A percentile compares a stretch with the other conserved stretches of the same genome.
Conservation (phyloP, 2,329 filamentous ascomycete species). For the Fusarium neocosmosporiellum region DNA sequence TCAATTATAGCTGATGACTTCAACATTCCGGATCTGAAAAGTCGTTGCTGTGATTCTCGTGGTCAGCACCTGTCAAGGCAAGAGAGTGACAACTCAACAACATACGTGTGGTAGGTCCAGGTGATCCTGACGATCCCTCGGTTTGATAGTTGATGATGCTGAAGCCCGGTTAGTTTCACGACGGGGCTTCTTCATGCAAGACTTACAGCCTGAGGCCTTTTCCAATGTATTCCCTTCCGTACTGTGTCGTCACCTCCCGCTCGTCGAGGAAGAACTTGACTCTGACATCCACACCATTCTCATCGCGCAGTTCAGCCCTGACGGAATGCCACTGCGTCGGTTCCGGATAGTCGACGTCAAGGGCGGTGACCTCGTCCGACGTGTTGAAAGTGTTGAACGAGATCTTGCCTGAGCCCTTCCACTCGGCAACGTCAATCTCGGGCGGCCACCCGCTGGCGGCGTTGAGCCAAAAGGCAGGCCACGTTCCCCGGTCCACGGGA, state of each 20-base stretch:
- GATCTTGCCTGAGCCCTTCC: constrained; percentile 33
- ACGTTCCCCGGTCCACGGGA: constrained; percentile 17
- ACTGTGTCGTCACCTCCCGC: constrained; percentile 28
- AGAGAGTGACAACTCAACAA: background rate
- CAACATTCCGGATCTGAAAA: constrained; percentile 26
- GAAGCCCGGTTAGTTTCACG: background rate
- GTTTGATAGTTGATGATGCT: constrained; percentile 35
- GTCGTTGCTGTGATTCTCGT: constrained; percentile 2
- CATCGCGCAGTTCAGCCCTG: constrained; percentile 30
- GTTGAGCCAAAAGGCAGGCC: constrained; percentile 37
- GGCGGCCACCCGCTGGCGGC: constrained; percentile 29
- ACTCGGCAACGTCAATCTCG: constrained; percentile 34
- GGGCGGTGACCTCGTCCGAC: constrained; percentile 17
- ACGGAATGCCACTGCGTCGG: constrained; percentile 31
- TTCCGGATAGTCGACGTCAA: constrained; percentile 24
- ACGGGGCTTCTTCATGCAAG: too few species aligned
- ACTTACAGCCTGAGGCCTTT: constrained; percentile 27
- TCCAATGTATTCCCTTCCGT: constrained; percentile 29
- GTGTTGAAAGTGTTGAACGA: constrained; percentile 37
- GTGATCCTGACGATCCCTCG: constrained; percentile 28
- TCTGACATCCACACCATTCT: constrained; percentile 29
- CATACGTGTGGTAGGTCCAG: constrained; percentile 24
- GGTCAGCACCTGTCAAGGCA: background rate
- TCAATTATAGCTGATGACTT: constrained; percentile 32
- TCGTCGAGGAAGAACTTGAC: constrained; percentile 36